phyloP scores from a whole-genome alignment of 371 early-diverging fungal genomes.

The Rhizopus arrhizus region DNA sequence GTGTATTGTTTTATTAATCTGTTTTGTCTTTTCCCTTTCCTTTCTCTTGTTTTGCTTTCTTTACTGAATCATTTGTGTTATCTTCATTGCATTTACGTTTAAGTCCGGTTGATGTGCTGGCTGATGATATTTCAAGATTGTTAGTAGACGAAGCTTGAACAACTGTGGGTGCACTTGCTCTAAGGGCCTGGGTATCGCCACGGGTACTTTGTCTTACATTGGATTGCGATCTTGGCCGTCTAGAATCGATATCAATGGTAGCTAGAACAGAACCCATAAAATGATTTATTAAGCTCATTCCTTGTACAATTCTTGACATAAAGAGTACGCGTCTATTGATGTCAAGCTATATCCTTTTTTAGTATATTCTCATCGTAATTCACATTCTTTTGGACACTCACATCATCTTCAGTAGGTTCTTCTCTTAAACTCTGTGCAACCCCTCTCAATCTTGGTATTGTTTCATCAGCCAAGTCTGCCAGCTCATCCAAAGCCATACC shows the following conservation, averaged over 20 bases:
- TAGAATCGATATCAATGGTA: slow-evolving; percentile 32
- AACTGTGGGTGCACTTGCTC: neutral
- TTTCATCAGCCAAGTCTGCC: slow-evolving; percentile 39
- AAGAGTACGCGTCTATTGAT: slow-evolving; percentile 17
- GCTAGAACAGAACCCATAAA: slow-evolving; percentile 50
- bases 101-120: neutral
- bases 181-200: neutral
- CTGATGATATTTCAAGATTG: neutral
- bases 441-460: slow-evolving; percentile 40
- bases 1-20: neutral
- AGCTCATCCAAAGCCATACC: slow-evolving; percentile 48
- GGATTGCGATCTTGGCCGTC: neutral
- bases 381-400: neutral
- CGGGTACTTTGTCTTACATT: neutral
- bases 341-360: slow-evolving; percentile 1
- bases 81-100: slow-evolving; percentile 2
- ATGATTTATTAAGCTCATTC: slow-evolving; percentile 51
- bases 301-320: slow-evolving; percentile 51
- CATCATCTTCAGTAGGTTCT: slow-evolving; percentile 1
- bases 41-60: neutral
- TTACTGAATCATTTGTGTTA: neutral
- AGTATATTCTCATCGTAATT: too few species aligned
- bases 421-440: slow-evolving; percentile 34
- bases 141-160: neutral
- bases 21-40: slow-evolving; percentile 5